These are phyloP conservation scores for Mortierella sp. DNA, from an alignment of 371 early-diverging fungal genomes.

Conservation along the genomic window DNA sequence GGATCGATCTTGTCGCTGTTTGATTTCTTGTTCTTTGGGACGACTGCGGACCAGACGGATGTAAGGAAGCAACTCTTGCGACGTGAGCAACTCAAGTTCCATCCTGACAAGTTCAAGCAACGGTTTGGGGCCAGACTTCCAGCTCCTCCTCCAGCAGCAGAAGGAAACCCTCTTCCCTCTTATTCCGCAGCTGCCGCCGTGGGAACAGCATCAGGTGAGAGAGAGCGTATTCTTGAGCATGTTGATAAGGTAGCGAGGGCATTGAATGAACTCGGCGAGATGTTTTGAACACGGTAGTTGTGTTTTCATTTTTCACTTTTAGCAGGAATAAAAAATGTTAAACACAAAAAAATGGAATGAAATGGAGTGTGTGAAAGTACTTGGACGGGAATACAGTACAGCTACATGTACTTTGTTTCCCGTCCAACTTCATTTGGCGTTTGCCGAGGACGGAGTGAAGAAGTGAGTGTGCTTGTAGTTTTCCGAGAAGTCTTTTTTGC, in stretches of 20 bases:
- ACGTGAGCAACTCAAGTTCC: constrained; percentile 43
- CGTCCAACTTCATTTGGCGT: background rate
- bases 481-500: background rate
- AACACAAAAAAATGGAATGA: background rate
- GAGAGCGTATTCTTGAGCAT: constrained; percentile 32
- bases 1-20: constrained; percentile 22
- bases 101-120: constrained; percentile 50
- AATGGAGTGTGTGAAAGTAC: constrained; percentile 12
- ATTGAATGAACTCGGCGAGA: constrained; percentile 28
- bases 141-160: background rate
- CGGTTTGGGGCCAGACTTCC: constrained; percentile 40
- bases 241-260: constrained; percentile 40
- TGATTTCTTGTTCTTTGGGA: constrained; percentile 48
- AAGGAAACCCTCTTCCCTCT: background rate
- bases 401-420: background rate
- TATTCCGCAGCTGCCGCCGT: background rate
- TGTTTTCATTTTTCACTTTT: constrained; percentile 9
- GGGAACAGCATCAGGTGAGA: constrained; percentile 11
- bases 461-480: background rate
- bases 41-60: constrained; percentile 20
- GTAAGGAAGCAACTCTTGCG: constrained; percentile 31
- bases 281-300: background rate
- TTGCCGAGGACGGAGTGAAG: constrained; percentile 9
- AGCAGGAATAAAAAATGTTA: background rate
- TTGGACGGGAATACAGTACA: background rate